Evolutionary conservation across 495 filamentous ascomycete species (phyloP), one percentile per base, ranked within the genome.

Genomic region (Articulospora tetracladia): DNA sequence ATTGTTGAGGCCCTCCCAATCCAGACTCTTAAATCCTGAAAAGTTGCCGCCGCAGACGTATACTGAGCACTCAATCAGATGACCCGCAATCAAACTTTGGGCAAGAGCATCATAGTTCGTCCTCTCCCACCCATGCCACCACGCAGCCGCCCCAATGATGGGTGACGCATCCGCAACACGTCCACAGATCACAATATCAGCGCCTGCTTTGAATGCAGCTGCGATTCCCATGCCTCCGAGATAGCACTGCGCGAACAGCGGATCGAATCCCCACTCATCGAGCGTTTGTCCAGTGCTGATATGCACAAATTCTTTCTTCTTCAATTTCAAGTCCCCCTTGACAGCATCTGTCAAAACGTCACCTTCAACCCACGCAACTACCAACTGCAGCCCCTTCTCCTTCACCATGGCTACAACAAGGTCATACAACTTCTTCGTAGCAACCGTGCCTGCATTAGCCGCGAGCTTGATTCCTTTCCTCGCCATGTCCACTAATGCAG

Each of bases 31-130:
- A 71, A 84, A 85, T 1, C 83, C 83, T 15, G 78, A 72, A 64
- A 78, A 86, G 65, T 86, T 83, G 4, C 76, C 81, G 0, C 83
- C 82, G 12, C 71, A 76, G 28, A 82, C 80, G 54, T 85, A 85
- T 26, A 74, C 74, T 19, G 75, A 77, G 61, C 81, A 84, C 59
- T 84, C 82, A 54, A 83, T 82, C 4, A 83, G 67, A 68, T 83
- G 81, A 1, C 80, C 81, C 1, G 80, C 76, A 3, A 84, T 74
- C 17, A 84, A 72, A 10, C 74, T 72, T 36, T 77, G 76, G 4
- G 82, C 80, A 7, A 85, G 61, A 55, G 76, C 69, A 57, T 83
- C 74, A 15, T 77, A 70, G 82, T 19, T 79, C 3, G 11, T 49
- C 3, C n/a, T 27, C 3, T 17, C 17, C 57, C 62, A 64, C 4